phyloP scores from a whole-genome alignment of 1,139 yeast genomes.

The Geotrichum fermentans region DNA sequence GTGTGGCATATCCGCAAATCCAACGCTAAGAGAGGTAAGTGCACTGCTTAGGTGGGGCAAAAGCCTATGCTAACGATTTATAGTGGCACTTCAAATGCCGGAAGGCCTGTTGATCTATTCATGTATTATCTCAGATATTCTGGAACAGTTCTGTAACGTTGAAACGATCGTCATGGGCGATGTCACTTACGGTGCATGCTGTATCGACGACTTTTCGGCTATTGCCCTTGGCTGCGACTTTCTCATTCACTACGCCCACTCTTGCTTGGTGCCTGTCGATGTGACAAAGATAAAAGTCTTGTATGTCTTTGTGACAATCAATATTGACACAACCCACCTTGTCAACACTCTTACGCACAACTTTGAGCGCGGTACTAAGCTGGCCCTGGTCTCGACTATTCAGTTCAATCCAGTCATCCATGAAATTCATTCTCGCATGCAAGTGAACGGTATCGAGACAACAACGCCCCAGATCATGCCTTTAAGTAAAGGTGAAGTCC shows the following conservation, averaged over 20 bases:
- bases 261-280: slow-evolving; percentile 93
- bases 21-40: slow-evolving; percentile 48
- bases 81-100: slow-evolving; percentile 93
- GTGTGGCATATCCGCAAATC: slow-evolving; percentile 83
- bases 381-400: slow-evolving; percentile 89
- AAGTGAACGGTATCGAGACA: slow-evolving; percentile 38
- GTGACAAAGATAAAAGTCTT: slow-evolving; percentile 83
- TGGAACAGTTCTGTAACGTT: slow-evolving; percentile 83
- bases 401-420: slow-evolving; percentile 95
- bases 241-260: slow-evolving; percentile 94
- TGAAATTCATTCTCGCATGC: slow-evolving; percentile 56
- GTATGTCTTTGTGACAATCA: slow-evolving; percentile 92
- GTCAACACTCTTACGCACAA: slow-evolving; percentile 69
- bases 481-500: slow-evolving; percentile 88
- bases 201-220: slow-evolving; percentile 96
- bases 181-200: slow-evolving; percentile 97
- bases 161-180: slow-evolving; percentile 97
- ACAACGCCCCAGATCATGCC: slow-evolving; percentile 92
- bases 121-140: slow-evolving; percentile 76
- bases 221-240: slow-evolving; percentile 89
- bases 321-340: slow-evolving; percentile 78
- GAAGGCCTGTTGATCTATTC: slow-evolving; percentile 90
- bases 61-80: background rate
- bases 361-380: slow-evolving; percentile 55
- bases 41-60: background rate